A percentile compares a stretch with the other conserved stretches of the same genome.
Conservation (phyloP, 495 filamentous ascomycete species). For the Xylaria nigripes region DNA sequence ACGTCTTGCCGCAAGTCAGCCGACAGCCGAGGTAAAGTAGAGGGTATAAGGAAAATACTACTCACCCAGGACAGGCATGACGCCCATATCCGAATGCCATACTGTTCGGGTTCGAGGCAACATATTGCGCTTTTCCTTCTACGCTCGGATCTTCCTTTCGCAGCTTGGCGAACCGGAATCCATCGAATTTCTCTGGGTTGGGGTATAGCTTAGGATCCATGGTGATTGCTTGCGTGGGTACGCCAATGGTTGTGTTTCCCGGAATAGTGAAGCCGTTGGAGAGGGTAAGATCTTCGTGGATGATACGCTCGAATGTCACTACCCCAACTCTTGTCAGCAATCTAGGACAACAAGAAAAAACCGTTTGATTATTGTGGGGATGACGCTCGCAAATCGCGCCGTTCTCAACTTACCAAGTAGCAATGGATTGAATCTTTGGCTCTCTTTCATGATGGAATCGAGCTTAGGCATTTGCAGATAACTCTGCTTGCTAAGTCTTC, state of each 20-base stretch:
- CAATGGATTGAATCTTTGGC: conserved; percentile 27
- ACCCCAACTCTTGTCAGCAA: too few relatives aligned
- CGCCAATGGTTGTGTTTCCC: conserved; percentile 20
- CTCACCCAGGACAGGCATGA: conserved; percentile 39
- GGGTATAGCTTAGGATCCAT: conserved; percentile 19
- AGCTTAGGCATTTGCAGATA: conserved; percentile 32
- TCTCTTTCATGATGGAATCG: conserved; percentile 46
- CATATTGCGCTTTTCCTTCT: conserved; percentile 27
- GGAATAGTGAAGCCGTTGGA: conserved; percentile 33
- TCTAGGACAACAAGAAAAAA: too few relatives aligned
- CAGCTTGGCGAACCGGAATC: conserved; percentile 40
- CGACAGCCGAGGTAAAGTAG: too few relatives aligned
- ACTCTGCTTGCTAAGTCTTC: conserved; percentile 18
- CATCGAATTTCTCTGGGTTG: conserved; percentile 40
- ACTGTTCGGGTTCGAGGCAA: conserved; percentile 25
- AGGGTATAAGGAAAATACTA: too few relatives aligned
- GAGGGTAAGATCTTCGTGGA: conserved; percentile 24
- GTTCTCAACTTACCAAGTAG: conserved; percentile 25
- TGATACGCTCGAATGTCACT: conserved; percentile 31
- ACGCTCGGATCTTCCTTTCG: conserved; percentile 22
- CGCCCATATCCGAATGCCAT: conserved; percentile 42
- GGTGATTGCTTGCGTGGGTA: conserved; percentile 19
- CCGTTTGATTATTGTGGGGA: too few relatives aligned
- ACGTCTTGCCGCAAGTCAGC: background rate
- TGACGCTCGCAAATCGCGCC: too few relatives aligned